Evolutionary conservation across 345 rosid species (phyloP), one percentile per base, ranked within the genome.

Genomic region (Acer campestre): DNA sequence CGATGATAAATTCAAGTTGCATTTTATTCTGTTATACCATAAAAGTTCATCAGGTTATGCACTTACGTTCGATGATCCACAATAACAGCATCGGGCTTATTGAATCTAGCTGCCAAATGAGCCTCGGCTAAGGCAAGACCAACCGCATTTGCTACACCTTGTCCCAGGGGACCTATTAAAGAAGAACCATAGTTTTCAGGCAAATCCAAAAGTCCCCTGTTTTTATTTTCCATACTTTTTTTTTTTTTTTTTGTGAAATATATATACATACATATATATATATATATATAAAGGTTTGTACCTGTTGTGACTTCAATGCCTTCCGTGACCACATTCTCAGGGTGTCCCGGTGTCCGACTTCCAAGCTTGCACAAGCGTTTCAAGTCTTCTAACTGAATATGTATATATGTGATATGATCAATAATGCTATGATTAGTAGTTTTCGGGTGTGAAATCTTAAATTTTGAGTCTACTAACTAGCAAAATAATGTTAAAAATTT

Each of bases 251-350:
- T 31, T 3, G 35, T 31, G 4, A 31, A 0, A 31, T 3, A 31
- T 29, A 29, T 29, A 29, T 29, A 29, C 5, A 40, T 6, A 40
- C 7, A 40, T 6, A 8, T 42, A 42, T 55, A 18, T 6, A 40
- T 40, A 40, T 6, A 8, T 42, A 42, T 55, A 18, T 6, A 55
- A 13, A 12, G 70, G 13, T 35, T 16, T 10, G 4, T 62, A 78
- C 87, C 83, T 35, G 87, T 86, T 9, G 87, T 82, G 70, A 78
- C 86, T 84, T 84, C 87, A 80, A 82, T 76, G n/a, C 89, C 85
- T 61, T 81, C 78, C 0, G 87, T 83, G 42, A 79, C 76, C 11
- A 59, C 69, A 65, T 84, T 86, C 79, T 84, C 85, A 3, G 87
- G 85, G 58, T 86, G 85, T 17, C 89, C 84, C 1, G 87, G 87